A percentile compares a stretch with the other conserved stretches of the same genome.
Evolutionary conservation across 176 grass and related monocot genomes (phyloP).

Genomic region (Phyllostachys edulis): DNA sequence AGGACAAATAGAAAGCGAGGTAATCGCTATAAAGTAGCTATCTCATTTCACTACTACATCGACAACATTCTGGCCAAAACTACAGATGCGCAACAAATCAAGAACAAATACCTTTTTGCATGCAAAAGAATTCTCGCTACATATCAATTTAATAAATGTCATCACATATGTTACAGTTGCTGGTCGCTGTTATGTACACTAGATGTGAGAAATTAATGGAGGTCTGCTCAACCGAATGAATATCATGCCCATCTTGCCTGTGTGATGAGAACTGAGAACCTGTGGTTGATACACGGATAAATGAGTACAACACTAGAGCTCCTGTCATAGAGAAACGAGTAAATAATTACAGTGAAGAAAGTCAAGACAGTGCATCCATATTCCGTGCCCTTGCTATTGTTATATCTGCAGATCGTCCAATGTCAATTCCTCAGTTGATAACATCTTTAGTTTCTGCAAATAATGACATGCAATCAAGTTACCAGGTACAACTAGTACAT

Average conservation of each 20-base stretch:
- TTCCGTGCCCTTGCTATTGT: not conserved
- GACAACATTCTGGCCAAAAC: not conserved
- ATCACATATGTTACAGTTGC: not conserved
- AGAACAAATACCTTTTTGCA: not conserved
- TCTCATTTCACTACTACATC: not conserved
- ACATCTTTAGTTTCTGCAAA: constrained; percentile 81
- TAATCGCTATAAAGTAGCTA: too few species aligned
- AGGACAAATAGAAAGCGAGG: too few species aligned
- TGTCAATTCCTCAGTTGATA: constrained; percentile 62
- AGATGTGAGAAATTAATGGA: not conserved
- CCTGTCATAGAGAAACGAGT: not conserved
- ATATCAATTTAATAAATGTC: not conserved
- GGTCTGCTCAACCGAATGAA: not conserved
- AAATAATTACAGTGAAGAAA: constrained; percentile 23
- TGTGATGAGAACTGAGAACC: not conserved
- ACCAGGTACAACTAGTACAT: not conserved
- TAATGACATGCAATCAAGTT: constrained; percentile 15
- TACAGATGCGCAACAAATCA: too few species aligned
- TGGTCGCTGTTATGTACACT: constrained; percentile 23
- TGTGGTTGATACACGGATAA: not conserved
- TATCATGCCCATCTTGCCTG: not conserved
- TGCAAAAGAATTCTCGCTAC: not conserved
- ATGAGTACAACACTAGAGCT: not conserved
- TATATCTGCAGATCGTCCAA: constrained; percentile 82
- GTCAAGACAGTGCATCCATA: not conserved